Evolutionary conservation across 169 alveolate genomes (phyloP), one percentile per base, ranked within the genome.

Genomic region (Eimeria acervulina): DNA sequence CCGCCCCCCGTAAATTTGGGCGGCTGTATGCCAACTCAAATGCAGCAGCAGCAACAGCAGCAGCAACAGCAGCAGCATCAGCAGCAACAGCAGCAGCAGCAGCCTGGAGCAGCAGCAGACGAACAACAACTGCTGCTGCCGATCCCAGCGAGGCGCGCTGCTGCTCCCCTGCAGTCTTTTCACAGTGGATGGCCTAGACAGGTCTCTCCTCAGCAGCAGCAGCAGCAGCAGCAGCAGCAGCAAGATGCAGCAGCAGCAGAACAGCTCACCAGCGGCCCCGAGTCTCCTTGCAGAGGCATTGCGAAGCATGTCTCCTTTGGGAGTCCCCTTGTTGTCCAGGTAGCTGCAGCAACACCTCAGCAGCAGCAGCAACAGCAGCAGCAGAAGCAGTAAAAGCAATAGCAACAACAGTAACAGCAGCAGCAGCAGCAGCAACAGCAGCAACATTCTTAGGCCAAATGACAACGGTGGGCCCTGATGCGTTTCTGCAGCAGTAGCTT

Each of bases 41-140:
- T 68, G 80, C 80, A 68, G 80, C 80, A 68, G 80, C 80, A 31
- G 80, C 80, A 68, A 15, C 80, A 68, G 80, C 80, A 68, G 42
- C 80, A 6, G 74, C 83, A 72, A 42, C 83, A 72, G 83, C 83
- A 72, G 40, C 83, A 72, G 47, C 83, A 28, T 3, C 40, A 17
- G 83, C 40, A 31, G 40, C 83, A 36, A 42, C 83, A 72, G 83
- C 83, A 72, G 83, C 83, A 47, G 12, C 55, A 47, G 55, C 19
- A 12, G 12, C 55, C 55, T 47, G 19, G 55, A 47, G 55, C 55
- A 47, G 55, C 55, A 47, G 55, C 55, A 47, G 55, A 47, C 19
- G 55, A 47, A 12, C 55, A 47, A 12, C 55, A 72, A 28, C 83
- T 72, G 40, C 47, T 72, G 33, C 83, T 72, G 83, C 83, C 83